Evolutionary conservation across 1,284 basidiomycete genomes (phyloP).

Genomic region (Wallemia hederae): DNA sequence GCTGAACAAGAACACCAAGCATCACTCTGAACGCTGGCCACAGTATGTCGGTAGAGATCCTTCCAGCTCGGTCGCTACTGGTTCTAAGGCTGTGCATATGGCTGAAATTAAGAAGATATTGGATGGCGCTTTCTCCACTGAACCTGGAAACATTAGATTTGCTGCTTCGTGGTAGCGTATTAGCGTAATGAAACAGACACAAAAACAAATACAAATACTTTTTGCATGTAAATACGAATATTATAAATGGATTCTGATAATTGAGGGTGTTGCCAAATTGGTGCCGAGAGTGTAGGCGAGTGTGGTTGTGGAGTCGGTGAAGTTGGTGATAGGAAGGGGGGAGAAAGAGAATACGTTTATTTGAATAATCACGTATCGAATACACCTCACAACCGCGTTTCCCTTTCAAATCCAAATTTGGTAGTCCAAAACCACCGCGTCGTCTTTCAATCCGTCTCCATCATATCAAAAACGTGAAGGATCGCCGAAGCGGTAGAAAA

Average conservation of each 20-base stretch:
- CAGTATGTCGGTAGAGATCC: slow-evolving; percentile 62
- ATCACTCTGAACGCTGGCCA: slow-evolving; percentile 73
- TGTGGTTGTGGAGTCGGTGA: too few species aligned
- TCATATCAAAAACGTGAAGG: not conserved
- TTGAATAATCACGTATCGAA: too few species aligned
- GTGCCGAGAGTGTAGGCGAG: too few species aligned
- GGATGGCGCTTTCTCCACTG: slow-evolving; percentile 15
- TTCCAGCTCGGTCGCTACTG: slow-evolving; percentile 64
- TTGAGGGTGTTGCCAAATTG: too few species aligned
- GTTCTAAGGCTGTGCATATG: slow-evolving; percentile 62
- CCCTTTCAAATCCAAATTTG: not conserved
- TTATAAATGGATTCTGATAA: not conserved
- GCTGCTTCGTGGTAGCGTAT: not conserved
- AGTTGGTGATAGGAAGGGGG: too few species aligned
- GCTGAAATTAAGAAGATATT: slow-evolving; percentile 52
- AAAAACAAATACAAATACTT: not conserved
- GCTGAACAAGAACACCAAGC: slow-evolving; percentile 39
- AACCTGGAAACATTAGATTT: not conserved
- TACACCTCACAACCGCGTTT: not conserved
- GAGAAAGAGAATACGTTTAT: too few species aligned
- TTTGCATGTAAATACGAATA: not conserved
- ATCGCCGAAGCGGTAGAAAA: not conserved
- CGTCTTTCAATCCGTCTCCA: not conserved
- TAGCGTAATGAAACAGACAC: too few species aligned
- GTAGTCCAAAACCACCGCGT: not conserved